A percentile compares a stretch with the other conserved stretches of the same genome.
phyloP scores from a whole-genome alignment of 2,329 filamentous ascomycete species.

The Fusarium aywerte region DNA sequence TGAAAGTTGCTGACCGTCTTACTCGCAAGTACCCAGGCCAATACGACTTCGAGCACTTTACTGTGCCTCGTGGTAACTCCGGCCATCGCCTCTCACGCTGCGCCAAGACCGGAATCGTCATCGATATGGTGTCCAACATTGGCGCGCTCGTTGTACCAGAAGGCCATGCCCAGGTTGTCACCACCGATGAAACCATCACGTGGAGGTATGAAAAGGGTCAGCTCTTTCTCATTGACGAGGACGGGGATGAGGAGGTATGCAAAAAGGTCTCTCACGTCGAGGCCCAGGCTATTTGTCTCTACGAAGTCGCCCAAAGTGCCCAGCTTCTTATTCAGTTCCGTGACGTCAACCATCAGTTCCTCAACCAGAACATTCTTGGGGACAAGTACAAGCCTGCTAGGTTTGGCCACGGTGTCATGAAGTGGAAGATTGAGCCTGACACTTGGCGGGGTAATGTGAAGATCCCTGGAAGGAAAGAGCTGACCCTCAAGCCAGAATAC shows the following conservation, averaged over 20 bases:
- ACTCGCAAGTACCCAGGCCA: not conserved
- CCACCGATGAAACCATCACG: not conserved
- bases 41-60: not conserved
- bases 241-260: not conserved
- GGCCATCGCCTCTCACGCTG: not conserved
- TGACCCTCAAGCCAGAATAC: not conserved
- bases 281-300: not conserved
- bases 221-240: not conserved
- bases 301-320: rapidly evolving
- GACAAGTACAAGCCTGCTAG: not conserved
- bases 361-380: too few relatives aligned
- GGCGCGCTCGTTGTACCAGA: not conserved
- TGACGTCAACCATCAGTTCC: not conserved
- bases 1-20: not conserved
- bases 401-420: not conserved
- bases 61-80: not conserved
- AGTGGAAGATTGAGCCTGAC: not conserved
- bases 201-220: not conserved
- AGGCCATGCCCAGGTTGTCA: not conserved
- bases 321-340: not conserved
- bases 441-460: too few relatives aligned
- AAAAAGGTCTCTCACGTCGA: not conserved
- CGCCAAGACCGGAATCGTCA: not conserved
- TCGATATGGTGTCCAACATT: not conserved
- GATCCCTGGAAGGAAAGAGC: not conserved